Evolutionary conservation across 2,329 filamentous ascomycete genomes (phyloP), one percentile per base, ranked within the genome.

Genomic region (Colletotrichum filicis): DNA sequence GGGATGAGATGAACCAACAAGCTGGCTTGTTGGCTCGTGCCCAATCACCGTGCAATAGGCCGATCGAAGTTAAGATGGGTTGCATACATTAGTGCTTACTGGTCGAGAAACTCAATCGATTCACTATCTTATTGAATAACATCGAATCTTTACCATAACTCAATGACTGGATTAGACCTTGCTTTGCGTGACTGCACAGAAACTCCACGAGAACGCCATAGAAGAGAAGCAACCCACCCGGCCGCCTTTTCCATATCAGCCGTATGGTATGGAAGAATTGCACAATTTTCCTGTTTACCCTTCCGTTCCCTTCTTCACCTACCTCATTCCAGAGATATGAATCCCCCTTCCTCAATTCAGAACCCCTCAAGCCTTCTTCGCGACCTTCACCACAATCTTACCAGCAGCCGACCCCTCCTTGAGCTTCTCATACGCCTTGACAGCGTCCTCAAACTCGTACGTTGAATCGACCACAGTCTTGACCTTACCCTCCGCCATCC

Each of bases 391-490:
- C 49, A 93, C 83, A 75, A 93, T 82, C 83, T 93, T 93, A 0
- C 92, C 92, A 64, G 82, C 87, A 4, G 87, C 84, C n/a, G 89
- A 85, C 0, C 88, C 88, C 3, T 86, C 88, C 82, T 89, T 91
- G 76, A 93, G 77, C 74, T 85, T 88, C 79, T 87, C 85, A 80
- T 88, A 91, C 3, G 90, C 92, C 77, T 87, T 84, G 1, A 83
- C 81, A 2, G 84, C 87, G 68, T 93, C 87, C 22, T 89, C 86
- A 77, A 91, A 90, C 26, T 85, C 83, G 76, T 87, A 92, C 2
- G 83, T 83, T 42, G 84, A 83, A 77, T 92, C 91, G 42, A 92
- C 79, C 1, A 90, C 83, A 5, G 87, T 82, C 80, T 85, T 88
- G 14, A 93, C 75, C 77, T 88, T 91, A 0, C 89, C 90, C 74